These are phyloP conservation scores for Suillus subluteus DNA, from an alignment of 768 basidiomycete genomes.

Conservation along the genomic window DNA sequence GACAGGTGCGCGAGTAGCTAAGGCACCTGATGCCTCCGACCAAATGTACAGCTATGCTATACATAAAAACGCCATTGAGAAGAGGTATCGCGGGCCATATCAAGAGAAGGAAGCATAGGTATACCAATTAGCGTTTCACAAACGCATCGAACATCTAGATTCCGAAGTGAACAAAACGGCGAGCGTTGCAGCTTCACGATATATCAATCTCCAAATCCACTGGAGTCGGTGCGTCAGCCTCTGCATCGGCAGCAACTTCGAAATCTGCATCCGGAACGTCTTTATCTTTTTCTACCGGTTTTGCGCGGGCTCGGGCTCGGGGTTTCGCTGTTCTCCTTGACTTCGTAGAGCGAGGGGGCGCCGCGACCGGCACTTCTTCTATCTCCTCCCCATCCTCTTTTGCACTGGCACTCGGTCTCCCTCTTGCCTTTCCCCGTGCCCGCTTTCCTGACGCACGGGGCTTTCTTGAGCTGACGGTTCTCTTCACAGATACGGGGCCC, in stretches of 20 bases:
- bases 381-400: constrained; percentile 42
- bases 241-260: constrained; percentile 30
- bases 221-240: constrained; percentile 40
- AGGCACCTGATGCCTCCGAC: background rate
- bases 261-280: constrained; percentile 37
- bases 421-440: constrained; percentile 34
- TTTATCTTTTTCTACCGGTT: constrained; percentile 28
- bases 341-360: constrained; percentile 33
- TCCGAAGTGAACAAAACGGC: constrained; percentile 41
- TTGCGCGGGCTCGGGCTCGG: constrained; percentile 26
- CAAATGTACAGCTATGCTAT: background rate
- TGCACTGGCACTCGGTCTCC: constrained; percentile 34
- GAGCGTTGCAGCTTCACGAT: constrained; percentile 50
- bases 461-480: constrained; percentile 20
- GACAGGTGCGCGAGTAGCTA: background rate
- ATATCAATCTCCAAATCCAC: constrained; percentile 41
- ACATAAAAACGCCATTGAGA: background rate
- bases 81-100: background rate
- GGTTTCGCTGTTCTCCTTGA: constrained; percentile 34
- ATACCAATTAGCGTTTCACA: background rate
- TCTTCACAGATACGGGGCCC: constrained; percentile 36
- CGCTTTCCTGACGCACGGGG: constrained; percentile 30
- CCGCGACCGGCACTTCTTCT: constrained; percentile 33
- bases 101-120: background rate
- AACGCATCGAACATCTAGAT: background rate